phyloP scores from a whole-genome alignment of 1,139 yeast species.

The Geotrichum reessii region DNA sequence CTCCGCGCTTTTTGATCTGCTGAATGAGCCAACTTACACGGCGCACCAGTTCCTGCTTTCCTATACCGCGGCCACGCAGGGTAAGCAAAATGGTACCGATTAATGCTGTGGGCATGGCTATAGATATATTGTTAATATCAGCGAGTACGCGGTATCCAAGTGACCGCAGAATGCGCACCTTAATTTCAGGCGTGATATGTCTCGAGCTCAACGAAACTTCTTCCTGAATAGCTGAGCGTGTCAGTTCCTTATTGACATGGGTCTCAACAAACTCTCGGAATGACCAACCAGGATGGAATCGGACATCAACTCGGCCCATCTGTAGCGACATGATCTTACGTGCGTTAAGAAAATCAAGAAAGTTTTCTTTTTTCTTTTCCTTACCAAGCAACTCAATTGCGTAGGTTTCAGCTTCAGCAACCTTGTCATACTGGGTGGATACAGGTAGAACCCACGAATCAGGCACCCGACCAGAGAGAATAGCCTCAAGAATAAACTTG shows the following conservation, averaged over 20 bases:
- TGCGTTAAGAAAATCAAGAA: conserved; percentile 36
- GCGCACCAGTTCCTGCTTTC: conserved; percentile 33
- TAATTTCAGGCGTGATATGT: conserved; percentile 22
- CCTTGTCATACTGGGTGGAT: conserved; percentile 58
- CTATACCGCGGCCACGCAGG: conserved; percentile 38
- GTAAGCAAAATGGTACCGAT: conserved; percentile 42
- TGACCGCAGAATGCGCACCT: conserved; percentile 34
- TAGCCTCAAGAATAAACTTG: conserved; percentile 47
- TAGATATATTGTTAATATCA: conserved; percentile 40
- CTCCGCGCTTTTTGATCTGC: conserved; percentile 37
- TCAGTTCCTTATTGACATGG: conserved; percentile 30
- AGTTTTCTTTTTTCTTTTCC: conserved; percentile 46
- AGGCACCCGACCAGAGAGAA: conserved; percentile 42
- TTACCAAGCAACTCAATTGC: conserved; percentile 56
- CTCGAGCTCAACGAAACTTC: conserved; percentile 6
- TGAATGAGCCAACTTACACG: conserved; percentile 38
- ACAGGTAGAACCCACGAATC: conserved; percentile 52
- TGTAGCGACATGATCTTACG: conserved; percentile 35
- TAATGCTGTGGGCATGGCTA: conserved; percentile 43
- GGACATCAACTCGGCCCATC: conserved; percentile 41
- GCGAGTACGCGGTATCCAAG: conserved; percentile 40
- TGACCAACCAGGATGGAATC: conserved; percentile 42
- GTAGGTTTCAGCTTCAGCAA: conserved; percentile 61
- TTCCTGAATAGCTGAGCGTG: conserved; percentile 6
- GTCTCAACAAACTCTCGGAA: conserved; percentile 33